These are phyloP conservation scores for Aspergillus diversus DNA, from an alignment of 495 filamentous ascomycete species.

Conservation along the genomic window DNA sequence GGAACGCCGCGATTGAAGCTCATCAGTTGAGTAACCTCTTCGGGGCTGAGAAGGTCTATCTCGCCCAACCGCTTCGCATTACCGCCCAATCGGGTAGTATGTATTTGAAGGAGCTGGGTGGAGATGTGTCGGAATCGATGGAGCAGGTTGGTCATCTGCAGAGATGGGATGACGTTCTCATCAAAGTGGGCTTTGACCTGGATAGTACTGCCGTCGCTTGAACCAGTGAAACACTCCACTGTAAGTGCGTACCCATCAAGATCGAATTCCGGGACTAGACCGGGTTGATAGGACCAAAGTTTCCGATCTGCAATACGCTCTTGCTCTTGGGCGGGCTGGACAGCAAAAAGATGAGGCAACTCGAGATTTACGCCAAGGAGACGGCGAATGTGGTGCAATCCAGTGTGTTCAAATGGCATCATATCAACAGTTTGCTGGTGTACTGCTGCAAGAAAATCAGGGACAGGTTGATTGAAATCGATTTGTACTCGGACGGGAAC, in stretches of 20 bases:
- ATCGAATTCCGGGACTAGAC: background rate
- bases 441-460: background rate
- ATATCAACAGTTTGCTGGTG: slow-evolving; percentile 20
- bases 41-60: background rate
- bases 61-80: background rate
- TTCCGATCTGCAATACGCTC: background rate
- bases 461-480: background rate
- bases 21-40: background rate
- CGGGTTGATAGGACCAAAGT: background rate
- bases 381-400: slow-evolving; percentile 61
- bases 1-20: background rate
- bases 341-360: slow-evolving; percentile 3
- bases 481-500: slow-evolving; percentile 54
- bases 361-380: slow-evolving; percentile 43
- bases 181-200: background rate
- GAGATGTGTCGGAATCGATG: background rate
- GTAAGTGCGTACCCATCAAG: slow-evolving; percentile 1
- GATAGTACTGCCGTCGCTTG: background rate
- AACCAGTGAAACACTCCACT: slow-evolving; percentile 1
- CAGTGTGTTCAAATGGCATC: slow-evolving; percentile 51
- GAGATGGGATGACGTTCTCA: background rate
- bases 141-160: background rate
- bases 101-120: background rate
- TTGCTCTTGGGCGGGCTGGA: background rate
- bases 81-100: background rate